Conservation (phyloP, 192 early-diverging fungal genomes). For the Coemansia sp. region DNA sequence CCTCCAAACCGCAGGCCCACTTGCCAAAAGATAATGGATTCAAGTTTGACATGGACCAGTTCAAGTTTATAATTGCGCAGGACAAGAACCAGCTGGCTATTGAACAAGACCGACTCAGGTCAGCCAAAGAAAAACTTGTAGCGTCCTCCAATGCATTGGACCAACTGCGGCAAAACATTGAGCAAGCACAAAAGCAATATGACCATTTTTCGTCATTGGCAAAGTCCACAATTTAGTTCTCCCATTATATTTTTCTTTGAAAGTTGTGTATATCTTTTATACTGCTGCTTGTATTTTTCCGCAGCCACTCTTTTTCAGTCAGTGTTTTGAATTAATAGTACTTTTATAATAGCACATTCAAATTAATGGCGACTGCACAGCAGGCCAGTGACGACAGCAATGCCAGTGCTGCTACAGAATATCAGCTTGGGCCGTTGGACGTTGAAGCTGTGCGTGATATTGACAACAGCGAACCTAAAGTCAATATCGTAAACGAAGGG, state of each 20-base stretch:
- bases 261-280: not conserved
- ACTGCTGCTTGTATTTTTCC: not conserved
- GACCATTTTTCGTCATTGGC: conserved; percentile 37
- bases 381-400: not conserved
- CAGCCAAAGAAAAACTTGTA: conserved; percentile 11
- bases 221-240: conserved; percentile 1
- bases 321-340: not conserved
- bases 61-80: conserved; percentile 36
- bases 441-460: not conserved
- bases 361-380: not conserved
- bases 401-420: conserved; percentile 6
- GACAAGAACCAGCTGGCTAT: conserved; percentile 29
- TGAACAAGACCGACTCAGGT: conserved; percentile 24
- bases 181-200: conserved; percentile 31
- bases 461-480: not conserved
- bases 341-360: not conserved
- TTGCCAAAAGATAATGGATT: conserved; percentile 29
- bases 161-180: conserved; percentile 12
- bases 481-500: not conserved
- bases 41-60: conserved; percentile 22
- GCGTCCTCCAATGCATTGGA: conserved; percentile 12
- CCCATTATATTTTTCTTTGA: not conserved
- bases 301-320: not conserved
- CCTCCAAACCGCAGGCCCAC: too few relatives aligned
- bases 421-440: conserved; percentile 9